A percentile compares a stretch with the other conserved stretches of the same genome.
Evolutionary conservation across 345 rosid species (phyloP).

Genomic region (Citrus glauca): DNA sequence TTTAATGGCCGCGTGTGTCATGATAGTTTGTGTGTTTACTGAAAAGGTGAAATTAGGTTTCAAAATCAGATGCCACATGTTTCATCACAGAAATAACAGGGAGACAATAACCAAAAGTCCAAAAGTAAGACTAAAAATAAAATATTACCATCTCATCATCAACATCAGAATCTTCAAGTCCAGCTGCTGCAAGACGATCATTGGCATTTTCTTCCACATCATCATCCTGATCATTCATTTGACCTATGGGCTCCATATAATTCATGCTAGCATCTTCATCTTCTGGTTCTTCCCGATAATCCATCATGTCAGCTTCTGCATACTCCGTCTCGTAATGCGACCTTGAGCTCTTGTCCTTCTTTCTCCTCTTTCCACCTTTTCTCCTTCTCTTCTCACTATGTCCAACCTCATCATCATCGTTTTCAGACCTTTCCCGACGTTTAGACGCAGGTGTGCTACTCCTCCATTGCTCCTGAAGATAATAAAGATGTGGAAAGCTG

Average conservation of each 20-base stretch:
- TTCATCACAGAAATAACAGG: neutral
- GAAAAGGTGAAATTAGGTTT: neutral
- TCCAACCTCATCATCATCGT: constrained; percentile 78
- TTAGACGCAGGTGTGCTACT: constrained; percentile 63
- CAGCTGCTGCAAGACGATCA: constrained; percentile 87
- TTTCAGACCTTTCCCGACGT: constrained; percentile 75
- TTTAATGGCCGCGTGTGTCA: neutral
- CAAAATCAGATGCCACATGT: neutral
- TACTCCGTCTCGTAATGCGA: constrained; percentile 69
- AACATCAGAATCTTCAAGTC: constrained; percentile 89
- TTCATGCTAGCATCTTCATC: constrained; percentile 61
- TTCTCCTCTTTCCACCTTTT: constrained; percentile 89
- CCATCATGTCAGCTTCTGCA: constrained; percentile 60
- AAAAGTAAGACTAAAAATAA: neutral
- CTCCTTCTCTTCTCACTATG: constrained; percentile 81
- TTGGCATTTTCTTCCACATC: constrained; percentile 69
- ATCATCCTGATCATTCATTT: constrained; percentile 47
- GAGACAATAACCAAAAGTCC: neutral
- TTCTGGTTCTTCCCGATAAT: constrained; percentile 66
- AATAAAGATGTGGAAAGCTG: neutral
- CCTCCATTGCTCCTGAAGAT: constrained; percentile 92
- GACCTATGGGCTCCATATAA: constrained; percentile 41
- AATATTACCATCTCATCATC: constrained; percentile 54
- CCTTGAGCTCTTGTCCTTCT: constrained; percentile 79
- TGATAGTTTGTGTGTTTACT: neutral